Evolutionary conservation across 169 alveolate genomes (phyloP), one percentile per base, ranked within the genome.

Genomic region (Plasmodium inui): DNA sequence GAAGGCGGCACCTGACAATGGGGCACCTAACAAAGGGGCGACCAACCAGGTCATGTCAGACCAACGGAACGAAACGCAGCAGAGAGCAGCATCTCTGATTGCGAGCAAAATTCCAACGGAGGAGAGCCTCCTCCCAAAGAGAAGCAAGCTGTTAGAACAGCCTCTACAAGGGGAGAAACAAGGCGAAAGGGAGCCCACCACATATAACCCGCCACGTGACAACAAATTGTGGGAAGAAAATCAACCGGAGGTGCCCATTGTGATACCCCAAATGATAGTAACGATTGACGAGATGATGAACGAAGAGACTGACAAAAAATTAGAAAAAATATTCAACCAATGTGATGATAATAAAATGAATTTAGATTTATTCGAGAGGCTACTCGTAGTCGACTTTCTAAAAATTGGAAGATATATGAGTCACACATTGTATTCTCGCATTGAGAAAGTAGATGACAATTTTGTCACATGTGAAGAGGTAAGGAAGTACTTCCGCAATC

Each of bases 401-500:
- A 89, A 89, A 67, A 89, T 89, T 44, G 94, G 94, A n/a, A 89
- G 83, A 89, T 89, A 89, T 53, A 89, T 89, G 94, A 89, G 94
- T 80, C 94, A 89, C 22, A 89, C 94, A 9, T 61, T 89, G 37
- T 89, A 61, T 34, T 89, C 94, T 26, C 61, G 39, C 32, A 70
- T 89, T 28, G 88, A 44, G 12, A 81, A 81, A 80, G 44, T 3
- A 39, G 41, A 67, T 30, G 39, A 17, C 32, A 74, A 89, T 89
- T 89, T 89, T 61, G 50, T 89, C 9, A 89, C 94, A 19, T 89
- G 82, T 89, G 84, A 89, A 14, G 79, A 81, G 39, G 50, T 67
- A 3, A 61, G 76, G 55, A 89, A 61, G 9, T 89, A 44, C 55
- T 89, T 89, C 30, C 53, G 44, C 6, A 89, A 89, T 26, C 94